Base-by-base conservation (phyloP, 1,284 basidiomycete genomes). In the Porodaedalea pini region DNA sequence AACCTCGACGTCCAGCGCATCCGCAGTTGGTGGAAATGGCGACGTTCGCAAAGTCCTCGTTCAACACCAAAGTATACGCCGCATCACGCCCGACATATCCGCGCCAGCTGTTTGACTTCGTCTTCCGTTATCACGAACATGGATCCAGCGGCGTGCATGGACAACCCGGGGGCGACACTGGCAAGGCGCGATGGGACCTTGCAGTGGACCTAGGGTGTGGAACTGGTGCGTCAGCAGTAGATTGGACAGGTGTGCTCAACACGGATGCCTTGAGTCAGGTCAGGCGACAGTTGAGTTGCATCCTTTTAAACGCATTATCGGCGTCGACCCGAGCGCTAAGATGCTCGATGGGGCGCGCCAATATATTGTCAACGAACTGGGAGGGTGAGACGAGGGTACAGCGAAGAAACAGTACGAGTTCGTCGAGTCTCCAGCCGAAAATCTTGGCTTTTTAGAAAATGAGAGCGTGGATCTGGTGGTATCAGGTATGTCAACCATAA, bases 191-290 rank as follows among this genome's bases (percentile, higher is more conserved):
- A 54, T 86, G 80, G 79, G 75, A 79, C 17, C 73, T 71, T 19
- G 87, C 85, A 0, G 73, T 92, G 0, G 91, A 94, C 66, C 69
- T 94, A 0, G 92, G 92, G n/a, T 94, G 91, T 70, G 92, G 92
- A 31, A 91, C 90, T 5, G 90, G 90, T 85, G 64, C 54, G 73
- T 66, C 23, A 15, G 10, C n/a, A 47, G 23, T n/a, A 23, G 7
- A 29, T 47, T 11, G 11, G 13, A 7, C 31, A 25, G 45, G n/a
- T 29, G 45, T 44, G 25, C 21, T 47, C 3, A 31, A 29, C 15
- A 21, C 21, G 25, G 10, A 11, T 45, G 6, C 7, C 10, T 45
- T 7, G 5, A 10, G 8, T 31, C 60, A 86, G 83, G 85, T 29
- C 85, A 86, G 72, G 89, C 87, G 44, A 90, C 88, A 0, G 67